Evolutionary conservation across 805 yeast genomes (phyloP).

Genomic region (Kuraishia piskuri): DNA sequence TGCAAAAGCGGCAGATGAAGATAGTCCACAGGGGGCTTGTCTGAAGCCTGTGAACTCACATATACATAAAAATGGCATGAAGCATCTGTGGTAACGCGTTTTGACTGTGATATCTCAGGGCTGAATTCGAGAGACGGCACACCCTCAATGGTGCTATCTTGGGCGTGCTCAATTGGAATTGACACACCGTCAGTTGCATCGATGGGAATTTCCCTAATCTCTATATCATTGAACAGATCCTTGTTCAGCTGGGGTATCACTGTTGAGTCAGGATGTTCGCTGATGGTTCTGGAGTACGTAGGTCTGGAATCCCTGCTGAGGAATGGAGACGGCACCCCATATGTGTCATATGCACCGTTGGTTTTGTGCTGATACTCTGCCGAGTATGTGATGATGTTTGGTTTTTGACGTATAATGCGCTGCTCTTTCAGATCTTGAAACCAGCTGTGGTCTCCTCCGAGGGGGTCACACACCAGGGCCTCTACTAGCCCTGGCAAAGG

Average conservation of each 20-base stretch:
- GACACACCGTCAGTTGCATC: conserved; percentile 1
- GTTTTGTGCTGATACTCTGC: conserved; percentile 1
- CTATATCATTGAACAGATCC: conserved; percentile 19
- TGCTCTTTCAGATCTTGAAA: conserved; percentile 7
- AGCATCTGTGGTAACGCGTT: neutral
- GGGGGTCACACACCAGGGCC: conserved; percentile 20
- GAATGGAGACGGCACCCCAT: conserved; percentile 20
- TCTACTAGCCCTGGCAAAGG: conserved; percentile 12
- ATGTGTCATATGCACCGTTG: conserved; percentile 3
- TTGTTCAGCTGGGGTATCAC: conserved; percentile 7
- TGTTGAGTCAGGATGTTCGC: conserved; percentile 1
- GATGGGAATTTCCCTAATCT: conserved; percentile 10
- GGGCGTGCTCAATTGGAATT: conserved; percentile 9
- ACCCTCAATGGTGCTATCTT: conserved; percentile 5
- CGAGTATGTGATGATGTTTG: neutral
- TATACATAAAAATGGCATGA: conserved; percentile 21
- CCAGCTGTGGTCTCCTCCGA: conserved; percentile 16
- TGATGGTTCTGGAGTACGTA: conserved; percentile 17
- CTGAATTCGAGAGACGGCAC: neutral
- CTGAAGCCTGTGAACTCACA: conserved; percentile 14
- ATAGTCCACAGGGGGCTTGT: conserved; percentile 9
- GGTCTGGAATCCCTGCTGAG: conserved; percentile 18
- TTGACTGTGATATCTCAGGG: neutral
- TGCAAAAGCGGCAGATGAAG: conserved; percentile 18
- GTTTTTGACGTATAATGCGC: neutral